Percentiles rank a stretch among this genome's conserved stretches.
Evolutionary conservation across 805 yeast species (phyloP).

Genomic region (Lachancea sp.): DNA sequence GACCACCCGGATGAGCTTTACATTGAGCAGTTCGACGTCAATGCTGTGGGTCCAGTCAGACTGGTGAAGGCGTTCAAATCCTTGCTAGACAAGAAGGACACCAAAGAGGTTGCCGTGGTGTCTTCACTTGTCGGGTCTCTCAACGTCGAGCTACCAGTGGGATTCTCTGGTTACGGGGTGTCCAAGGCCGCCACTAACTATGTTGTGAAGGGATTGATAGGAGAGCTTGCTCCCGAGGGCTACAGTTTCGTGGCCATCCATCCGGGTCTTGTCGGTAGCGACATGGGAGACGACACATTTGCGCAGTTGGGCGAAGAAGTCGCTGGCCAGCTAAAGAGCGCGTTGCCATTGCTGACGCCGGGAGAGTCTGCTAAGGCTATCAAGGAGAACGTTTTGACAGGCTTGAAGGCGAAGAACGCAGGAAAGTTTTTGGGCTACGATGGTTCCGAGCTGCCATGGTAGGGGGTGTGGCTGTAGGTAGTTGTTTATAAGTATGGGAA

Average conservation of each 20-base stretch:
- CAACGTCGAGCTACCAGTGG: too few species aligned
- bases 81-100: too few species aligned
- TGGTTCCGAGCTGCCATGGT: constrained; percentile 13
- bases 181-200: too few species aligned
- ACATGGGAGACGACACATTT: constrained; percentile 21
- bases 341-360: constrained; percentile 16
- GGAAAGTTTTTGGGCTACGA: constrained; percentile 28
- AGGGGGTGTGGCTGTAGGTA: not conserved
- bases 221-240: constrained; percentile 24
- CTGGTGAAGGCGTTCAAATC: too few species aligned
- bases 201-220: constrained; percentile 23
- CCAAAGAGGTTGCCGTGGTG: too few species aligned
- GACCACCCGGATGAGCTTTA: constrained; percentile 1
- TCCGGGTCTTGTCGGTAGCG: constrained; percentile 37
- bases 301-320: not conserved
- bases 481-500: not conserved
- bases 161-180: too few species aligned
- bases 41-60: too few species aligned
- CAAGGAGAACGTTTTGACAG: constrained; percentile 14
- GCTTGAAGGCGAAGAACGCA: constrained; percentile 20
- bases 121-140: too few species aligned
- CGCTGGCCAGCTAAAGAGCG: constrained; percentile 3
- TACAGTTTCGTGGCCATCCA: constrained; percentile 31
- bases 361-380: constrained; percentile 19
- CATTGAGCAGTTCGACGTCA: constrained; percentile 1